Base-by-base conservation (phyloP, 768 basidiomycete species). In the Boletus huronensis region DNA sequence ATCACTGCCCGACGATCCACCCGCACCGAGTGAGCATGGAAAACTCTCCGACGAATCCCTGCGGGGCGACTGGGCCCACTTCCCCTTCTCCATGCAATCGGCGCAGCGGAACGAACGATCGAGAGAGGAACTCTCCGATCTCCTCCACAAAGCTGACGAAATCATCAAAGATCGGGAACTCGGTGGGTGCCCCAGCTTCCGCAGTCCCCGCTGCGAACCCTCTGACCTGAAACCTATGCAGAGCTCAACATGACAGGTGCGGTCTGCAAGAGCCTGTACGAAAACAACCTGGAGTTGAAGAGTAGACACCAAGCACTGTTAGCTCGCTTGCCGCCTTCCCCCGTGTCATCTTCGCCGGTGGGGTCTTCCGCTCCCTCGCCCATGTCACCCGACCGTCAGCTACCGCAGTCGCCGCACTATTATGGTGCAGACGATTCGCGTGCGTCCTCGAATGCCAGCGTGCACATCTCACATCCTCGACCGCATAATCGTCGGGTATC, bases 111-210 rank as follows among this genome's bases (percentile, higher is more conserved):
- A 79, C 55, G 85, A 85, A 58, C 80, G 74, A 63, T 88, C 87
- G n/a, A 78, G 82, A 36, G 88, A 87, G 62, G 88, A 90, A 61
- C 77, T 93, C 42, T 77, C 83, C 5, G 79, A 79, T 40, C 74
- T 93, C 40, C 78, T 93, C 34, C 71, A 82, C 42, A 84, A 85
- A 66, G 91, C 90, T 0, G 86, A 87, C 58, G 82, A 75, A 55
- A 74, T 92, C 45, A 91, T 93, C 59, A 86, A 83, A 66, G 82
- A 84, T 54, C 77, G 90, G 36, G 90, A 89, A 72, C 80, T 79
- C 58, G 90, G 91, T 88, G 66, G 47, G 83, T 58, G 13, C n/a
- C 45, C 28, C 55, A 19, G 32, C 49, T 43, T 54, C 41, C 26
- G 23, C 28, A 31, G 45, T 35, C 36, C 17, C 21, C 35, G 29